Percentiles rank a stretch among this genome's conserved stretches.
Conservation (phyloP, 495 filamentous ascomycete genomes). For the Mycothermus thermophilus region DNA sequence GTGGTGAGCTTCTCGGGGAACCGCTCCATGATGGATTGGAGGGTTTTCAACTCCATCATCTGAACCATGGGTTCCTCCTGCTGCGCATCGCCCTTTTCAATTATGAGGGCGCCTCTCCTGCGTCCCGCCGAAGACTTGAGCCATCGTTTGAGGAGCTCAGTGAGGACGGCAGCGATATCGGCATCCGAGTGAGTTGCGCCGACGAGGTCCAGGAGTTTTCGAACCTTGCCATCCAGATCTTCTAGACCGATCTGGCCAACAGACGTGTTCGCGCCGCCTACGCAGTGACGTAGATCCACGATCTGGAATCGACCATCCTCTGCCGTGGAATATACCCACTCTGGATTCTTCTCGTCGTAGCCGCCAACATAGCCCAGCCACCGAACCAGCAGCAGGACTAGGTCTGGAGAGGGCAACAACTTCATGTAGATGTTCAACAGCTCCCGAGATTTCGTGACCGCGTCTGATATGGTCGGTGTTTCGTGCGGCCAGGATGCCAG, state of each 20-base stretch:
- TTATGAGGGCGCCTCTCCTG: slow-evolving; percentile 5
- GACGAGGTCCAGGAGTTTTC: slow-evolving; percentile 43
- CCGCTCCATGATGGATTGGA: slow-evolving; percentile 52
- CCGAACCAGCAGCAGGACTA: slow-evolving; percentile 25
- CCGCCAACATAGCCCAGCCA: slow-evolving; percentile 30
- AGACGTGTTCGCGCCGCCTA: background rate
- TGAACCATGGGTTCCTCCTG: slow-evolving; percentile 30
- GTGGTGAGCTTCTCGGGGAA: slow-evolving; percentile 55
- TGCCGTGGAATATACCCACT: slow-evolving; percentile 25
- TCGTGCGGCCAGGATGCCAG: slow-evolving; percentile 39
- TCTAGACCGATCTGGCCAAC: slow-evolving; percentile 3
- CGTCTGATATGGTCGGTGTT: slow-evolving; percentile 11
- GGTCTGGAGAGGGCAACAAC: slow-evolving; percentile 30
- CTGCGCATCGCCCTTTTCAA: slow-evolving; percentile 22
- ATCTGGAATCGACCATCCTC: slow-evolving; percentile 18
- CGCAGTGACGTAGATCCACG: slow-evolving; percentile 6
- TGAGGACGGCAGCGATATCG: slow-evolving; percentile 47
- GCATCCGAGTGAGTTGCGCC: slow-evolving; percentile 38
- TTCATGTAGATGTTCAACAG: slow-evolving; percentile 34
- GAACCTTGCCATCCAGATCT: slow-evolving; percentile 35
- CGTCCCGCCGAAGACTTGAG: slow-evolving; percentile 25
- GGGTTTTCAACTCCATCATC: slow-evolving; percentile 47
- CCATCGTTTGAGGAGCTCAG: slow-evolving; percentile 50
- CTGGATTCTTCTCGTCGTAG: slow-evolving; percentile 11
- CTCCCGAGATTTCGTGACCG: slow-evolving; percentile 24